Conservation (phyloP, 1,284 basidiomycete species). For the Cryptococcus deneoformans region DNA sequence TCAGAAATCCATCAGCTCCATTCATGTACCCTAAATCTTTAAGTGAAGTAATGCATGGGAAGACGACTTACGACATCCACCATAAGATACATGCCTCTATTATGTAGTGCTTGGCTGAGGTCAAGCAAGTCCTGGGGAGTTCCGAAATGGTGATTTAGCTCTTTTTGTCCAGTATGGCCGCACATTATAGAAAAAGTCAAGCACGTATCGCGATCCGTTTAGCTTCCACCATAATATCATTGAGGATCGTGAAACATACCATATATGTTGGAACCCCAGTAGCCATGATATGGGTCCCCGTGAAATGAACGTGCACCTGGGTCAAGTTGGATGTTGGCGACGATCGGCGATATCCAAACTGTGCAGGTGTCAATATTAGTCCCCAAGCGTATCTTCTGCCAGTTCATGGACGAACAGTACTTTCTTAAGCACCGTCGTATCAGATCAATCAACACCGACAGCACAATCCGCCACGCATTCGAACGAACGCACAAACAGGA, state of each 20-base stretch:
- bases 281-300: constrained; percentile 51
- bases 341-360: constrained; percentile 53
- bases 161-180: constrained; percentile 6
- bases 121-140: constrained; percentile 49
- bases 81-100: constrained; percentile 54
- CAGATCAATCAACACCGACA: too few species aligned
- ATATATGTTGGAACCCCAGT: constrained; percentile 46
- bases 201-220: too few species aligned
- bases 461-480: too few species aligned
- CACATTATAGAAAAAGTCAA: too few species aligned
- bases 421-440: too few species aligned
- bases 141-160: constrained; percentile 52
- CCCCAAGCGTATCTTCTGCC: too few species aligned
- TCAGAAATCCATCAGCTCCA: not conserved
- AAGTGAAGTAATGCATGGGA: too few species aligned
- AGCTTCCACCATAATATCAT: too few species aligned
- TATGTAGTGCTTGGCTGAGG: constrained; percentile 50
- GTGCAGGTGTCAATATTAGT: constrained; percentile 5
- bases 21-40: not conserved
- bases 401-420: too few species aligned
- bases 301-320: constrained; percentile 11
- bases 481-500: too few species aligned
- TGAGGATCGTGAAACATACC: constrained; percentile 9
- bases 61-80: constrained; percentile 49
- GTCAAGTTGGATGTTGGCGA: constrained; percentile 44